These are phyloP conservation scores for Abelmoschus esculentus DNA, from an alignment of 345 rosid species.

Conservation along the genomic window DNA sequence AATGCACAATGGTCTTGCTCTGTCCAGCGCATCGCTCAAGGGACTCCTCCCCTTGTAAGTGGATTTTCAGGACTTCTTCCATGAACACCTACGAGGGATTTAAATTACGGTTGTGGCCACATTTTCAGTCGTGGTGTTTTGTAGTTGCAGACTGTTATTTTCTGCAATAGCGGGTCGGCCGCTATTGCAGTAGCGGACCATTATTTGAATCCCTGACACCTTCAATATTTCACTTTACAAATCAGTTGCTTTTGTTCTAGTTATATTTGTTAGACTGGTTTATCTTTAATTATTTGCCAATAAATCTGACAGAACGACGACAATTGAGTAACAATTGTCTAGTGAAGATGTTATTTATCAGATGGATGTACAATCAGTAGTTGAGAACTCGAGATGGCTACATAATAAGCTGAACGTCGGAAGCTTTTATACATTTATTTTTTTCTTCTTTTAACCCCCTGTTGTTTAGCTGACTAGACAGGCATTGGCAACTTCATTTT, in stretches of 20 bases:
- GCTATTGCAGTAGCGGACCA: too few relatives aligned
- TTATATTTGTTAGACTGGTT: neutral
- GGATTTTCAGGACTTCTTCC: slow-evolving; percentile 17
- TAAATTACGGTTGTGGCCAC: too few relatives aligned
- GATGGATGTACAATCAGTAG: neutral
- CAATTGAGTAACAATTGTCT: neutral
- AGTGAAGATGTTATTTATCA: neutral
- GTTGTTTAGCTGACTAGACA: neutral
- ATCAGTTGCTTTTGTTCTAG: neutral
- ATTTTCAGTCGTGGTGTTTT: too few relatives aligned
- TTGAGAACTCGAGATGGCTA: neutral
- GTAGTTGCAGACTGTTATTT: too few relatives aligned
- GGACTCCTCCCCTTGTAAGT: slow-evolving; percentile 99
- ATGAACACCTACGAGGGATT: neutral
- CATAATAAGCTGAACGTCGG: neutral
- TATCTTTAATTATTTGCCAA: neutral
- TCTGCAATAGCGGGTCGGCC: too few relatives aligned
- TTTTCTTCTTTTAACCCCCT: neutral
- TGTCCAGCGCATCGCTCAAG: slow-evolving; percentile 86
- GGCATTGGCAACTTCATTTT: neutral
- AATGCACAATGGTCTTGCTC: slow-evolving; percentile 71
- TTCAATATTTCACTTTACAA: neutral
- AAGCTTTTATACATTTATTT: neutral
- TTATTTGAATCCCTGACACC: too few relatives aligned
- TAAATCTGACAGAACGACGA: neutral